Evolutionary conservation across 1,139 yeast species (phyloP).

Genomic region (Yamadazyma taylorii): DNA sequence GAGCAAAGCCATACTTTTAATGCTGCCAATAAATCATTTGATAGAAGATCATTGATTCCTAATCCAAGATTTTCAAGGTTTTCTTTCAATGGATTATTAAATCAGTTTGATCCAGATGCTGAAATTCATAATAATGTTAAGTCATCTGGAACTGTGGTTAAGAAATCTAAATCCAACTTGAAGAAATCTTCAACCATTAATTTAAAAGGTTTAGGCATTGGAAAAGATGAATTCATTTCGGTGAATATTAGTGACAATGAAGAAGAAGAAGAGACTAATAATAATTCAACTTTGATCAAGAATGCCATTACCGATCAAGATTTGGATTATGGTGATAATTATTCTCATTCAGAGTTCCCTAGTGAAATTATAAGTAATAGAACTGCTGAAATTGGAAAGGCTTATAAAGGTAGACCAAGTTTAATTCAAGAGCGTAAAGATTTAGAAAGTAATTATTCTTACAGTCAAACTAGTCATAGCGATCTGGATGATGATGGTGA

Average conservation of each 20-base stretch:
- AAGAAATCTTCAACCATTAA: constrained; percentile 27
- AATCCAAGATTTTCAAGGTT: constrained; percentile 47
- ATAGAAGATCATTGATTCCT: constrained; percentile 26
- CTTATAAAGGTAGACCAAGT: constrained; percentile 18
- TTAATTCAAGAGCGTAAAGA: constrained; percentile 4
- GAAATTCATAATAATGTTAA: constrained; percentile 29
- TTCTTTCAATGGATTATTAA: constrained; percentile 42
- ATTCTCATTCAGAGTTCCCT: constrained; percentile 13
- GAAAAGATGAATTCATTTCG: constrained; percentile 23
- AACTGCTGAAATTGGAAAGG: constrained; percentile 32
- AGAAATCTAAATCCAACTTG: constrained; percentile 16
- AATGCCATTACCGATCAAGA: constrained; percentile 19
- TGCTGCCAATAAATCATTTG: constrained; percentile 3
- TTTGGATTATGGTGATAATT: constrained; percentile 20
- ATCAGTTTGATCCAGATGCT: constrained; percentile 25
- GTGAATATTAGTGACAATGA: constrained; percentile 24
- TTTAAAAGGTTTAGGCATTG: constrained; percentile 35
- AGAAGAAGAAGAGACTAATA: constrained; percentile 17
- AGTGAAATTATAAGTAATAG: constrained; percentile 31
- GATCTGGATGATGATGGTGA: not conserved
- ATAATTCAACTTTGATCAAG: constrained; percentile 14
- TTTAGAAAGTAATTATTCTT: constrained; percentile 1
- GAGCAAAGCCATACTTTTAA: not conserved
- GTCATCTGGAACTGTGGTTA: constrained; percentile 34
- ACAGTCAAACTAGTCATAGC: constrained; percentile 1